Base-by-base conservation (phyloP, 2,329 filamentous ascomycete species). In the Verticillium nubilum region DNA sequence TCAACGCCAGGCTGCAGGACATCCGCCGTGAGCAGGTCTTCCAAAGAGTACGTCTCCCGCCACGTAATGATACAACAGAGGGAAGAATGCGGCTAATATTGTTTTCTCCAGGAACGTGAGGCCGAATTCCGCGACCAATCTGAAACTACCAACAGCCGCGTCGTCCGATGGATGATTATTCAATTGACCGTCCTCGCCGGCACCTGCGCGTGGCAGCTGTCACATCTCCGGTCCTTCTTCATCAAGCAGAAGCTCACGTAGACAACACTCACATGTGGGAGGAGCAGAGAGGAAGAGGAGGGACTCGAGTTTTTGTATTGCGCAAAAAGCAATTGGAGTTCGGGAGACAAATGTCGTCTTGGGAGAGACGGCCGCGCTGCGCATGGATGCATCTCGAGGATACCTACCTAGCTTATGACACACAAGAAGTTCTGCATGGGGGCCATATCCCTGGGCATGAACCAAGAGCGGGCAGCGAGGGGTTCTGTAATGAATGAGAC, bases 231-330 rank as follows among this genome's bases (percentile, higher is more conserved):
- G 67, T 90, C 91, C 54, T 99, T 99, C 85, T 99, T 99, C 81
- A 99, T 99, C 82, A 99, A 99, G 85, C 94, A 98, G 81, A 99
- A 99, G 84, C 87, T 99, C 74, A 98, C 95, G 61, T 99, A 86
- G 76, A 68, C 35, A 33, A 7, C 26, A n/a, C 25, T 12, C 26
- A 52, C 26, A 26, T 28, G 19, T 7, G 5, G 19, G 25, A 23
- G 25, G 42, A 10, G n/a, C 42, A 19, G 42, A 47, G 42, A 47
- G n/a, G 10, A 37, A 23, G 17, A 29, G 53, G 37, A 57, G 26
- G 17, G 52, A 27, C 35, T 17, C 17, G 33, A 27, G 19, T 59
- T 33, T 47, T 57, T 57, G 57, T 33, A 23, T 47, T 23, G 42
- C n/a, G 42, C 42, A 47, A 25, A 47, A 47, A 23, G 42, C n/a